Evolutionary conservation across 352 stramenopile genomes (phyloP).

Genomic region (Aphanomyces cochlioides): DNA sequence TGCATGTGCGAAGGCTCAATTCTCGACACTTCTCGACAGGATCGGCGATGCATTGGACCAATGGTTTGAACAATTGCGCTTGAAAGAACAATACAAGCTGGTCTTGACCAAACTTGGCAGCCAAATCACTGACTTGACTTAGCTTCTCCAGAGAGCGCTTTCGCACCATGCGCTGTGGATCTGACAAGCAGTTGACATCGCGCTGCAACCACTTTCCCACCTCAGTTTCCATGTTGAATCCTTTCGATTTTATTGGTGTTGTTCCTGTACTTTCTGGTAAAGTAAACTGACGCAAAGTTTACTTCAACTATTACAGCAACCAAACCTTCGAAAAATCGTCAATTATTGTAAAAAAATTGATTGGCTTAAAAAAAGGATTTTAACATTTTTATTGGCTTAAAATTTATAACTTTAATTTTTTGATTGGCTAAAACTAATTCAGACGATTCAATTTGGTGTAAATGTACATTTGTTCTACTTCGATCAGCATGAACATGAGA

Average conservation of each 20-base stretch:
- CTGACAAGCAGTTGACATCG: slow-evolving; percentile 74
- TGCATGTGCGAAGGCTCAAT: slow-evolving; percentile 3
- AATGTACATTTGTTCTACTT: too few species aligned
- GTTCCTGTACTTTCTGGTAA: neutral
- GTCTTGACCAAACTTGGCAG: slow-evolving; percentile 21
- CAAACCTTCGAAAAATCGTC: too few species aligned
- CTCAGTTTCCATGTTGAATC: slow-evolving; percentile 18
- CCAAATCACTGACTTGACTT: slow-evolving; percentile 12
- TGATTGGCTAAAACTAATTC: too few species aligned
- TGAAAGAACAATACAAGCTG: slow-evolving; percentile 24
- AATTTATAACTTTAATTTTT: too few species aligned
- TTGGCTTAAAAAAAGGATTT: too few species aligned
- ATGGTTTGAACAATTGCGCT: slow-evolving; percentile 15
- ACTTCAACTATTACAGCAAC: too few species aligned
- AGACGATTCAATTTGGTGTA: too few species aligned
- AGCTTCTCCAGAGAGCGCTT: slow-evolving; percentile 72
- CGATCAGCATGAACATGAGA: too few species aligned
- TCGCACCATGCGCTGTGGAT: slow-evolving; percentile 64
- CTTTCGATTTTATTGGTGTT: slow-evolving; percentile 18
- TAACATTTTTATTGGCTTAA: too few species aligned
- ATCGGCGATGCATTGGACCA: slow-evolving; percentile 35
- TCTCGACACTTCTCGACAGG: slow-evolving; percentile 76
- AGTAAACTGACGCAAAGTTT: neutral
- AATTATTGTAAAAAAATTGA: too few species aligned
- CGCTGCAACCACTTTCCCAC: slow-evolving; percentile 49